These are phyloP conservation scores for Hirschfeldia incana DNA, from an alignment of 345 rosid species.

Conservation along the genomic window DNA sequence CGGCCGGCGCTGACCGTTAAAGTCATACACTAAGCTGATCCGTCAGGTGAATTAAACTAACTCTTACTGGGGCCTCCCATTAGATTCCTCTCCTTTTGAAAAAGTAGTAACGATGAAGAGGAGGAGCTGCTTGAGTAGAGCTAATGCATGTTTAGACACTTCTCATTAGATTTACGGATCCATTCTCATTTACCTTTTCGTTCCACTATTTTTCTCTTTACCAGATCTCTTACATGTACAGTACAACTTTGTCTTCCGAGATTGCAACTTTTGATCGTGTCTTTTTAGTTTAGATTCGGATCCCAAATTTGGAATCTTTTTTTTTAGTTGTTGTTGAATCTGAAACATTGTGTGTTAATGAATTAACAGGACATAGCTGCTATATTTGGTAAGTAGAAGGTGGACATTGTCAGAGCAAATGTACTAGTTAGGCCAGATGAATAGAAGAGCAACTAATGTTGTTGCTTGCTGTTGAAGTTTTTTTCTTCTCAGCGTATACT, in stretches of 20 bases:
- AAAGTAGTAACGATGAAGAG: background rate
- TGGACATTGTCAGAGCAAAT: conserved; percentile 35
- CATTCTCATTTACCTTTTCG: background rate
- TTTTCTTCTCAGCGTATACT: conserved; percentile 60
- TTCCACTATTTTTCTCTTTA: background rate
- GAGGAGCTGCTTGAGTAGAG: background rate
- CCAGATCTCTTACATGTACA: background rate
- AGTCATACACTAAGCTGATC: background rate
- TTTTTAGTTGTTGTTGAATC: background rate
- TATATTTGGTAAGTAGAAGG: background rate
- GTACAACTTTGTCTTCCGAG: background rate
- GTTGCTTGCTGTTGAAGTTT: conserved; percentile 89
- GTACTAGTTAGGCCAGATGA: conserved; percentile 50
- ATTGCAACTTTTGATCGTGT: background rate
- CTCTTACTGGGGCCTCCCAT: background rate
- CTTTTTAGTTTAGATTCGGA: background rate
- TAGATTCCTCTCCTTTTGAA: background rate
- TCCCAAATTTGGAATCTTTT: conserved; percentile 20
- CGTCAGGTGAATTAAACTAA: background rate
- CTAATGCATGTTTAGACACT: too few relatives aligned
- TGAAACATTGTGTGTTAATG: conserved; percentile 16
- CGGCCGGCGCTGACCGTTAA: background rate
- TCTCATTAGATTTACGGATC: too few relatives aligned
- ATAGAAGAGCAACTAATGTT: conserved; percentile 59
- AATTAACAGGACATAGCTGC: background rate